Percentiles rank a stretch among this genome's conserved stretches.
Evolutionary conservation across 495 filamentous ascomycete genomes (phyloP).

Genomic region (Hypoxylon perforatum): DNA sequence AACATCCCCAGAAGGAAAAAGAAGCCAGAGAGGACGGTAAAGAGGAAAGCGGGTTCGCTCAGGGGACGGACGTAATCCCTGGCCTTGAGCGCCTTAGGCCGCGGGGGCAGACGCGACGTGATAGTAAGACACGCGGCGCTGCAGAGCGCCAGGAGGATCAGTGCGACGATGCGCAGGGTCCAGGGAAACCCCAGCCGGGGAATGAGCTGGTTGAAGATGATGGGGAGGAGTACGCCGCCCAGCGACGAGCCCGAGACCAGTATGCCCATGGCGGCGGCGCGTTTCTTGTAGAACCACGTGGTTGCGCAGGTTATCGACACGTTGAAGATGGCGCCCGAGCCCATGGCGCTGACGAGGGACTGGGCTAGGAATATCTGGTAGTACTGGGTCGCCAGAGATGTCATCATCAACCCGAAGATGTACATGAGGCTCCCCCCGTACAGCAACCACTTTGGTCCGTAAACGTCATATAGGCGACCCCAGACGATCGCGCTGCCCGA

Average conservation of each 20-base stretch:
- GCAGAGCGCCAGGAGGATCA: conserved; percentile 71
- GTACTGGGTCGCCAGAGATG: conserved; percentile 15
- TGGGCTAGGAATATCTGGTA: conserved; percentile 54
- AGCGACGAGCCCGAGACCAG: conserved; percentile 46
- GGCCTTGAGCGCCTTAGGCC: conserved; percentile 59
- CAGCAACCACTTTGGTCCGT: conserved; percentile 42
- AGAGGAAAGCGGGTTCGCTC: conserved; percentile 62
- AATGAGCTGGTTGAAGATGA: conserved; percentile 66
- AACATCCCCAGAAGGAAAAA: conserved; percentile 77
- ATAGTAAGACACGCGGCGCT: conserved; percentile 70
- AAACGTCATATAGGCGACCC: conserved; percentile 49
- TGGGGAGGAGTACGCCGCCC: conserved; percentile 57
- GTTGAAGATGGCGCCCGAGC: conserved; percentile 49
- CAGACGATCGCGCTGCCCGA: conserved; percentile 47
- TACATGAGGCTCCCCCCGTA: conserved; percentile 41
- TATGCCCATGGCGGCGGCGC: conserved; percentile 46
- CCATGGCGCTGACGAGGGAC: conserved; percentile 50
- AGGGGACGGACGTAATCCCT: conserved; percentile 68
- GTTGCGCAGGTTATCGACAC: conserved; percentile 42
- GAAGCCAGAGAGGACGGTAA: conserved; percentile 63
- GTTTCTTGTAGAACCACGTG: conserved; percentile 45
- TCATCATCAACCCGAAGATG: conserved; percentile 39
- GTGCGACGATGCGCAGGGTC: conserved; percentile 74
- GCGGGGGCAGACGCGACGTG: conserved; percentile 68
- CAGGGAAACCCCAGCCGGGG: conserved; percentile 64